phyloP scores from a whole-genome alignment of 495 filamentous ascomycete genomes.

The Emericellopsis terricola region DNA sequence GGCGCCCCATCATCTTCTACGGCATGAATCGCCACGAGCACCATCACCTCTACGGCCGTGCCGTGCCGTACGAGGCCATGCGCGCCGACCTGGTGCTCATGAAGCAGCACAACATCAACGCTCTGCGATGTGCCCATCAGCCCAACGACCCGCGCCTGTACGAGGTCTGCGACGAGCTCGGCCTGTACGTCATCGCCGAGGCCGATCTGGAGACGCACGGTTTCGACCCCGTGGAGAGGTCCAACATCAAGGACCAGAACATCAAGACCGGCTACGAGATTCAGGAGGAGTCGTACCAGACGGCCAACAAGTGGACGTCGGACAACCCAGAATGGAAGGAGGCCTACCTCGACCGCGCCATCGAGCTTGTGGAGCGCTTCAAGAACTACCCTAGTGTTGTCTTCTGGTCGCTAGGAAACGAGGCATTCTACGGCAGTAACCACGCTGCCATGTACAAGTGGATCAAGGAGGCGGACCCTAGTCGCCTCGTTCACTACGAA shows the following conservation, averaged over 20 bases:
- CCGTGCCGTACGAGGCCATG: conserved; percentile 38
- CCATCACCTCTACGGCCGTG: conserved; percentile 38
- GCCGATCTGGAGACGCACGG: conserved; percentile 61
- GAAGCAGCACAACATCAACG: conserved; percentile 53
- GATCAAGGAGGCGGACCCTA: conserved; percentile 36
- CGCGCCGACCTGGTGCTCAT: conserved; percentile 40
- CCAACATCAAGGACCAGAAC: not conserved
- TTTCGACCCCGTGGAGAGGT: conserved; percentile 24
- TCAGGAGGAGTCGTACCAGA: not conserved
- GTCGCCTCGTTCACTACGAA: conserved; percentile 50
- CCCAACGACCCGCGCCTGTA: conserved; percentile 42
- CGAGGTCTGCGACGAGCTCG: conserved; percentile 48
- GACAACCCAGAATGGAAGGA: conserved; percentile 52
- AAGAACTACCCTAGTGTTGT: conserved; percentile 50
- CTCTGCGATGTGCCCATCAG: conserved; percentile 48
- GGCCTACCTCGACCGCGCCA: conserved; percentile 51
- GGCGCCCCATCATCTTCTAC: conserved; percentile 36
- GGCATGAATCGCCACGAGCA: conserved; percentile 58
- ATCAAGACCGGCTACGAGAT: not conserved
- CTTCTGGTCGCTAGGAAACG: conserved; percentile 60
- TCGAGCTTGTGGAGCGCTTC: conserved; percentile 47
- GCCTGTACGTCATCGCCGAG: conserved; percentile 56
- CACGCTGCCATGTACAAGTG: conserved; percentile 48
- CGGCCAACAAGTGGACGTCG: conserved; percentile 21
- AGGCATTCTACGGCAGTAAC: conserved; percentile 52